phyloP scores from a whole-genome alignment of 805 yeast species.

The Candida andamanensis region DNA sequence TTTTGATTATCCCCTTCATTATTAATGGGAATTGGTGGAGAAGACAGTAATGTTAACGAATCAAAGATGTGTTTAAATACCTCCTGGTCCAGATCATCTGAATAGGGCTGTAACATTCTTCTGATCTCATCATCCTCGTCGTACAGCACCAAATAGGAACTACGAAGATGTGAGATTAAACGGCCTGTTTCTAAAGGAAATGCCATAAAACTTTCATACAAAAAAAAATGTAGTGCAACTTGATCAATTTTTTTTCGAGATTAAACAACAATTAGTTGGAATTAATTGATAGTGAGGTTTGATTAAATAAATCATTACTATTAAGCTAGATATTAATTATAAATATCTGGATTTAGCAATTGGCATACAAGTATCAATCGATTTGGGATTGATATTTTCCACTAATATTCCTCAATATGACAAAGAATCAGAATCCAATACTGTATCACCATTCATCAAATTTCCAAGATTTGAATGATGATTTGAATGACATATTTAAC shows the following conservation, averaged over 20 bases:
- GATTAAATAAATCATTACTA: too few relatives aligned
- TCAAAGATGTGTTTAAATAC: slow-evolving; percentile 9
- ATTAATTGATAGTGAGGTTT: too few relatives aligned
- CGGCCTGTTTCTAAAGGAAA: slow-evolving; percentile 30
- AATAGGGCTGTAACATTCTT: slow-evolving; percentile 17
- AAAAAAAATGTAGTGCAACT: slow-evolving; percentile 3
- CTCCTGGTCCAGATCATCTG: slow-evolving; percentile 8
- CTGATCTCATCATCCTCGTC: slow-evolving; percentile 19
- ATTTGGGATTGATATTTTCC: too few relatives aligned
- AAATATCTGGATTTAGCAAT: too few relatives aligned
- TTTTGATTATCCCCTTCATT: too few relatives aligned
- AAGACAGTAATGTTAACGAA: slow-evolving; percentile 12
- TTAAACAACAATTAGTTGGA: too few relatives aligned
- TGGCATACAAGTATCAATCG: too few relatives aligned
- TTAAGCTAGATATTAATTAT: too few relatives aligned
- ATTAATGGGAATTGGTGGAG: slow-evolving; percentile 35
- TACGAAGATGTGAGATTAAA: slow-evolving; percentile 25
- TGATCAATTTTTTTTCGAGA: too few relatives aligned
- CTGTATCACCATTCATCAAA: too few relatives aligned
- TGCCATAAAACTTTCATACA: slow-evolving; percentile 35
- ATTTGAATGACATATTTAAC: slow-evolving; percentile 23
- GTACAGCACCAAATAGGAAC: slow-evolving; percentile 19
- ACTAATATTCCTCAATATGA: too few relatives aligned
- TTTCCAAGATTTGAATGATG: slow-evolving; percentile 13
- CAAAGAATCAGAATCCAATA: too few relatives aligned